These are phyloP conservation scores for Paecilomyces sp. DNA, from an alignment of 2,329 filamentous ascomycete genomes.

Conservation along the genomic window DNA sequence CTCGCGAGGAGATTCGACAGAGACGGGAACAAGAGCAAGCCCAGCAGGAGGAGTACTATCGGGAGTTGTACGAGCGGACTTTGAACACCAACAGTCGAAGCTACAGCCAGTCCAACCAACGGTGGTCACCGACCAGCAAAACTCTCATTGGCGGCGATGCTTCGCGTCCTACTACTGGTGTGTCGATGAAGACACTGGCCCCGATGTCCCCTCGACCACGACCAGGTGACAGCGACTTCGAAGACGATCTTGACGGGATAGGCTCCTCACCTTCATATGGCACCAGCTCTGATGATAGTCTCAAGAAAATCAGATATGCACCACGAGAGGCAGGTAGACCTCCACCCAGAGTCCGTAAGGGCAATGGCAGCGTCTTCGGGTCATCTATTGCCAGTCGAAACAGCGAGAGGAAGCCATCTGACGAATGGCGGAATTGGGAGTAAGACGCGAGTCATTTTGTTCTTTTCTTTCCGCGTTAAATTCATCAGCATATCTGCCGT, in stretches of 20 bases:
- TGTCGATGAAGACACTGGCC: slow-evolving; percentile 36
- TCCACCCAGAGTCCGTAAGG: background rate
- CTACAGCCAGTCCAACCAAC: slow-evolving; percentile 13
- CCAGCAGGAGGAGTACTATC: slow-evolving; percentile 25
- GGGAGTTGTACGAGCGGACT: slow-evolving; percentile 28
- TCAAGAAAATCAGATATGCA: background rate
- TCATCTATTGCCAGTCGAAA: background rate
- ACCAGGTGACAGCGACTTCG: slow-evolving; percentile 27
- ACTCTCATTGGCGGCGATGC: slow-evolving; percentile 8
- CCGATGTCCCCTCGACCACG: slow-evolving; percentile 31
- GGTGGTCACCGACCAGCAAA: slow-evolving; percentile 11
- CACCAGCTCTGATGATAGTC: slow-evolving; percentile 8
- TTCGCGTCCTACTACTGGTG: slow-evolving; percentile 27
- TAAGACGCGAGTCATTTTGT: slow-evolving; percentile 10
- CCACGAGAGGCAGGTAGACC: background rate
- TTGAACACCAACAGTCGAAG: slow-evolving; percentile 20
- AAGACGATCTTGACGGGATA: slow-evolving; percentile 20
- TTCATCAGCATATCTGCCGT: background rate
- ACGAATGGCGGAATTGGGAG: slow-evolving; percentile 37
- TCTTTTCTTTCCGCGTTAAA: background rate
- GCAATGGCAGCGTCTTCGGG: background rate
- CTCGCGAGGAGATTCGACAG: slow-evolving; percentile 31
- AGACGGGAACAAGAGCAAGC: slow-evolving; percentile 21
- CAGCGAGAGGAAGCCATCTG: slow-evolving; percentile 10
- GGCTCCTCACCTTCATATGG: slow-evolving; percentile 11